Evolutionary conservation across 2,329 filamentous ascomycete genomes (phyloP).

Genomic region (Daldinia sp.): DNA sequence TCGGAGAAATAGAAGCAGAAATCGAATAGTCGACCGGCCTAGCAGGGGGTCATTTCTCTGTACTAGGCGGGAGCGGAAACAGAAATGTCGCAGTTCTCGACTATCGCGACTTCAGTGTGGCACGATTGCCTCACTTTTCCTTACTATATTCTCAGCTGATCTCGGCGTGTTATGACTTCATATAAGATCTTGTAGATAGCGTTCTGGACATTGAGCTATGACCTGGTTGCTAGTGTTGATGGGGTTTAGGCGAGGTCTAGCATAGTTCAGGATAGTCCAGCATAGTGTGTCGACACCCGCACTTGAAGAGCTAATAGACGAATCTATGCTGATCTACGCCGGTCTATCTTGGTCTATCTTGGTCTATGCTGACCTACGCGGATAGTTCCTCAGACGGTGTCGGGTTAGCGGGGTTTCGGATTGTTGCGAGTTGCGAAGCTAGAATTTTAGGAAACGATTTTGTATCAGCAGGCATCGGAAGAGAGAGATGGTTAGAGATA

Average conservation of each 20-base stretch:
- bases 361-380: conserved; percentile 14
- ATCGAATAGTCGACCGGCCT: conserved; percentile 26
- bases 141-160: conserved; percentile 34
- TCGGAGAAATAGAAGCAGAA: conserved; percentile 26
- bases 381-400: conserved; percentile 33
- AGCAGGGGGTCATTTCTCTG: conserved; percentile 24
- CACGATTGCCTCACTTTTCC: conserved; percentile 29
- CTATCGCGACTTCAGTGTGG: conserved; percentile 15
- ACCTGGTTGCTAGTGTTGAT: conserved; percentile 24
- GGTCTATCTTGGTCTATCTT: conserved; percentile 11
- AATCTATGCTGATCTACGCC: conserved; percentile 14
- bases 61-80: neutral
- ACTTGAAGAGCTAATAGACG: conserved; percentile 11
- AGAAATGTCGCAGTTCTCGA: neutral
- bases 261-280: neutral
- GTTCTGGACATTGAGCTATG: conserved; percentile 28
- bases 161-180: conserved; percentile 23
- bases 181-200: conserved; percentile 24
- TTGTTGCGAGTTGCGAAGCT: neutral
- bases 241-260: conserved; percentile 21
- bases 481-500: neutral
- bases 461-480: conserved; percentile 1
- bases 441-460: conserved; percentile 1
- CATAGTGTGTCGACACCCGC: conserved; percentile 15
- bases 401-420: conserved; percentile 33